These are phyloP conservation scores for Haplosporangium gracile DNA, from an alignment of 192 early-diverging fungal genomes.

Conservation along the genomic window DNA sequence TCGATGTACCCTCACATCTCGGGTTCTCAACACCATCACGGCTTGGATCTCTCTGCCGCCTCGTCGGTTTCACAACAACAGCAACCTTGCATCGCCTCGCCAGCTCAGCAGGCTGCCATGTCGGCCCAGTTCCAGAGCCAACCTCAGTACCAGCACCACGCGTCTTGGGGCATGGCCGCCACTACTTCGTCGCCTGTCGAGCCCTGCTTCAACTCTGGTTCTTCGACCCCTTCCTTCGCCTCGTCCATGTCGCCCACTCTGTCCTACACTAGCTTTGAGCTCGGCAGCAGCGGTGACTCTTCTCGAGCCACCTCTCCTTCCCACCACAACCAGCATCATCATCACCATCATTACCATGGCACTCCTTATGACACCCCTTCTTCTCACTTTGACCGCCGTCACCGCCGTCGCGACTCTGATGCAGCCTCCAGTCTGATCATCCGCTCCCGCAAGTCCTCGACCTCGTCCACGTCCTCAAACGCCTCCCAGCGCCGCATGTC, in stretches of 20 bases:
- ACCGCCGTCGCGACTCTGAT: constrained; percentile 6
- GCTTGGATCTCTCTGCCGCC: neutral
- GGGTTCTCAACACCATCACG: neutral
- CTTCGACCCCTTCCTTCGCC: constrained; percentile 41
- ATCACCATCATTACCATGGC: neutral
- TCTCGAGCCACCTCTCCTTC: constrained; percentile 42
- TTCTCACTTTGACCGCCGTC: constrained; percentile 4
- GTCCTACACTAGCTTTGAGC: constrained; percentile 19
- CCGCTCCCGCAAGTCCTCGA: constrained; percentile 36
- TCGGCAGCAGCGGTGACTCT: constrained; percentile 18
- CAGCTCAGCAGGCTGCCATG: neutral
- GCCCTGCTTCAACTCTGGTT: constrained; percentile 27
- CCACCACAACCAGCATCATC: neutral
- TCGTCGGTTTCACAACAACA: neutral
- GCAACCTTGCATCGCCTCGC: neutral
- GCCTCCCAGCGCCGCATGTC: constrained; percentile 41
- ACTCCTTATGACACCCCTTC: neutral
- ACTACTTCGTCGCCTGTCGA: constrained; percentile 34
- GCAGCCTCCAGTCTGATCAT: constrained; percentile 17
- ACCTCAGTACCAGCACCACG: neutral
- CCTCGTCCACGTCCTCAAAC: constrained; percentile 34
- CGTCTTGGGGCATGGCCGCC: constrained; percentile 7
- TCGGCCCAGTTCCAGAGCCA: neutral
- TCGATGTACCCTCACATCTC: constrained; percentile 13
- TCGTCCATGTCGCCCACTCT: constrained; percentile 33